Evolutionary conservation across 208 protist genomes (phyloP).

Genomic region (Leptomonas pyrrhocoris): DNA sequence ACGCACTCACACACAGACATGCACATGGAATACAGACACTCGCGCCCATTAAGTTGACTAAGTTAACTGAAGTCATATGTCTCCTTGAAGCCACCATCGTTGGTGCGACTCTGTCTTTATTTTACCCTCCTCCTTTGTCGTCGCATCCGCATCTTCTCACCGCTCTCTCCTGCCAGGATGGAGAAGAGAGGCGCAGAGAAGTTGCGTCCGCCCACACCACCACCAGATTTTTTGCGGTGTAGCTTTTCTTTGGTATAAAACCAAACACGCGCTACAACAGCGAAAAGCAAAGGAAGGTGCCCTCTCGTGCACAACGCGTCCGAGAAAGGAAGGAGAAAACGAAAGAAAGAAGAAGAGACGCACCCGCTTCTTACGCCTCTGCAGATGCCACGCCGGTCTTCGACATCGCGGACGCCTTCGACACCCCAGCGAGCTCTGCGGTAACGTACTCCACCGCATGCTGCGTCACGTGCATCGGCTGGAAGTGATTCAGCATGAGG

Average conservation of each 20-base stretch:
- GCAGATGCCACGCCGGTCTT: conserved; percentile 1
- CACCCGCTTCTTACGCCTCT: not conserved
- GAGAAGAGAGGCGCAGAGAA: no score
- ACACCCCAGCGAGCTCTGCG: conserved; percentile 15
- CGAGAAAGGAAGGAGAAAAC: not conserved
- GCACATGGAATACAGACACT: not conserved
- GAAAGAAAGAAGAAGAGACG: not conserved
- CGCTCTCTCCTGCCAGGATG: no score
- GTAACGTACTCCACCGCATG: conserved; percentile 24
- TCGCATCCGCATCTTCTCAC: no score
- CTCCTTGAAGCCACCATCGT: no score
- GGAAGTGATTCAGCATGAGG: conserved; percentile 81
- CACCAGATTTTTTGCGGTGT: no score
- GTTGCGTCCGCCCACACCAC: no score
- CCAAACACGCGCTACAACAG: not conserved
- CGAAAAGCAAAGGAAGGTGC: not conserved
- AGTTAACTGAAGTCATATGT: not conserved
- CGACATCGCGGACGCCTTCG: not conserved
- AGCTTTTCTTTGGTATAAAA: no score
- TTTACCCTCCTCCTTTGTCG: not conserved
- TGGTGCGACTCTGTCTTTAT: not conserved
- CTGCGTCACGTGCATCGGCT: conserved; percentile 53
- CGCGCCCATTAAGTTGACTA: not conserved
- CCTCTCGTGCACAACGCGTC: no score
- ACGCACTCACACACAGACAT: not conserved